Evolutionary conservation across 2,329 filamentous ascomycete species (phyloP).

Genomic region (Myotisia sp.): DNA sequence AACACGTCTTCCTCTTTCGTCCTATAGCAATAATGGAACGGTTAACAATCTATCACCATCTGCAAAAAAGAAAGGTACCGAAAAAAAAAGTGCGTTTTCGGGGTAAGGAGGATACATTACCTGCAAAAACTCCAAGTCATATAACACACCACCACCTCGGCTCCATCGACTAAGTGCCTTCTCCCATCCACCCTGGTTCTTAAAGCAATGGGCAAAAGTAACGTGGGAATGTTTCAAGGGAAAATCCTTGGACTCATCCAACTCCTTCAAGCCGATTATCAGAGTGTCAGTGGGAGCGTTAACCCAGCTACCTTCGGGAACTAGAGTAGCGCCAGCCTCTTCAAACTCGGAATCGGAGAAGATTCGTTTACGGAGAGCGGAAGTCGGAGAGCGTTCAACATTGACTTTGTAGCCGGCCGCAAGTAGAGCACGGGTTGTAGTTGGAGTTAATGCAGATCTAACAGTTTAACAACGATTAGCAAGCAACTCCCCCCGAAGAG

Average conservation of each 20-base stretch:
- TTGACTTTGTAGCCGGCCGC: conserved; percentile 28
- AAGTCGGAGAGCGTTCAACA: conserved; percentile 23
- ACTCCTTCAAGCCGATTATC: conserved; percentile 16
- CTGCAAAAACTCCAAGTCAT: conserved; percentile 17
- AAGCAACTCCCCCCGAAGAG: no score
- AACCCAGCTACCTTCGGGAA: conserved; percentile 28
- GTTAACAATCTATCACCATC: neutral
- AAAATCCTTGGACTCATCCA: conserved; percentile 14
- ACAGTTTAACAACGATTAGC: no score
- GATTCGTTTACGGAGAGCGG: conserved; percentile 18
- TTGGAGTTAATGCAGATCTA: conserved; percentile 17
- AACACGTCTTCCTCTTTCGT: conserved; percentile 13
- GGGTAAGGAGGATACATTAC: conserved; percentile 1
- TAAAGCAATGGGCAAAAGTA: conserved; percentile 16
- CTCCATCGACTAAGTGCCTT: conserved; percentile 14
- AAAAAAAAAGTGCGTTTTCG: neutral
- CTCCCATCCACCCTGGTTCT: conserved; percentile 16
- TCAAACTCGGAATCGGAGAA: conserved; percentile 29
- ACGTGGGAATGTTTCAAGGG: conserved; percentile 15
- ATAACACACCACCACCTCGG: conserved; percentile 14
- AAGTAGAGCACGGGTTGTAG: conserved; percentile 28
- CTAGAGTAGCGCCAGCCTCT: conserved; percentile 25
- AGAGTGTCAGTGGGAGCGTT: conserved; percentile 20
- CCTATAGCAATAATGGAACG: conserved; percentile 8
- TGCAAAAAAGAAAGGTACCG: neutral